Conservation (phyloP, 495 filamentous ascomycete species). For the Aspergillus sclerotiicarbonarius region DNA sequence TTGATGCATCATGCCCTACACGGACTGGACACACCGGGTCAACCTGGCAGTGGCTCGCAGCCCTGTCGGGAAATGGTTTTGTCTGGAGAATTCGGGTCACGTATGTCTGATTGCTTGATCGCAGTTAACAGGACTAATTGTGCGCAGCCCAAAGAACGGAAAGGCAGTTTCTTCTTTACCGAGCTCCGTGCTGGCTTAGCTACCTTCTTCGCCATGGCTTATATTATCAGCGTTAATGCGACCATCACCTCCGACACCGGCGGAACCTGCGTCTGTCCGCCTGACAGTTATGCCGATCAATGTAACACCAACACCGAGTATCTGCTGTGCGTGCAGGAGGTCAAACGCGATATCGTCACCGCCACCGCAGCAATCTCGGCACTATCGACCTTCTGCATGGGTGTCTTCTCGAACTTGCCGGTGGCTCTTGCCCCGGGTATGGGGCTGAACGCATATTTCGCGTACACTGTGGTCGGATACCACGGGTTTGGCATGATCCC, state of each 20-base stretch:
- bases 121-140: constrained; percentile 1
- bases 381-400: constrained; percentile 70
- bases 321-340: constrained; percentile 58
- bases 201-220: constrained; percentile 87
- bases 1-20: constrained; percentile 27
- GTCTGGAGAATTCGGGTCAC: constrained; percentile 71
- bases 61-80: constrained; percentile 69
- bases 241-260: constrained; percentile 64
- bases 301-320: constrained; percentile 60
- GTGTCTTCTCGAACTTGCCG: constrained; percentile 67
- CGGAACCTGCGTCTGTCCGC: constrained; percentile 72
- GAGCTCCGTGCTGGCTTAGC: constrained; percentile 76
- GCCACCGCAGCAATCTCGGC: constrained; percentile 77
- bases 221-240: constrained; percentile 73
- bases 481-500: constrained; percentile 66
- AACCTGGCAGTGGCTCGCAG: constrained; percentile 56
- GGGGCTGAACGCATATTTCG: constrained; percentile 83
- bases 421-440: constrained; percentile 78
- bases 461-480: constrained; percentile 75
- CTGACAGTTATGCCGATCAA: constrained; percentile 40
- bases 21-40: constrained; percentile 49
- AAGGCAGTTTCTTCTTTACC: constrained; percentile 74
- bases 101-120: constrained; percentile 41
- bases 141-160: constrained; percentile 58
- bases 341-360: constrained; percentile 75